Evolutionary conservation across 305 asterid species (phyloP).

Genomic region (Galium porrigens): DNA sequence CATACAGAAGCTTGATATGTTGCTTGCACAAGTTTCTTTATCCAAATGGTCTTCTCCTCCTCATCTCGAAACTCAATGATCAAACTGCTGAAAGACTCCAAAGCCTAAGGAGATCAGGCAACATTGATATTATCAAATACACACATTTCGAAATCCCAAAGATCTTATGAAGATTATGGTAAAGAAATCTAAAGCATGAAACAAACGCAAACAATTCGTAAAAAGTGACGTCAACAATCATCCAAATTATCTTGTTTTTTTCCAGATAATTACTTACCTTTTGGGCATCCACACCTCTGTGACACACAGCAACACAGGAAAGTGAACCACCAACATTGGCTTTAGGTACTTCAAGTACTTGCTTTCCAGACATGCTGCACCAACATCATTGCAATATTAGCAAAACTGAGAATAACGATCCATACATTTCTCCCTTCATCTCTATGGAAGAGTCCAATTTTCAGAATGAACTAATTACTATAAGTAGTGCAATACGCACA

Average conservation of each 20-base stretch:
- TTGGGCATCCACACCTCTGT: conserved; percentile 78
- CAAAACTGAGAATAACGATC: neutral
- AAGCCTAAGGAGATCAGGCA: conserved; percentile 39
- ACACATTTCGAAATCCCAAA: neutral
- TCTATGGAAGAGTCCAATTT: neutral
- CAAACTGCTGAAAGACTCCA: conserved; percentile 81
- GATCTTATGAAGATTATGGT: neutral
- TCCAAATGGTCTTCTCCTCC: conserved; percentile 70
- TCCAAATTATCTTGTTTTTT: neutral
- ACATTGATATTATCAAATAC: conserved; percentile 10
- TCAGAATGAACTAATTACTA: neutral
- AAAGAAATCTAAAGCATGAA: neutral
- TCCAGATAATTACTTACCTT: conserved; percentile 37
- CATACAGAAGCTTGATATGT: conserved; percentile 97
- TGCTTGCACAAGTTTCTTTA: conserved; percentile 67
- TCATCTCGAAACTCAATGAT: conserved; percentile 60
- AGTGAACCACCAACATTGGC: conserved; percentile 71
- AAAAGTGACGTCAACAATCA: neutral
- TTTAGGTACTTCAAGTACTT: conserved; percentile 81
- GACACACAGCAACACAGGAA: conserved; percentile 71
- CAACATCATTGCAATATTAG: conserved; percentile 3
- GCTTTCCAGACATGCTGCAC: conserved; percentile 92
- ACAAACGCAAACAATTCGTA: neutral
- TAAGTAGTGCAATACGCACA: neutral
- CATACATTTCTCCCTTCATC: neutral